Conservation (phyloP, 1,139 yeast species). For the Pneumocystis canis region DNA sequence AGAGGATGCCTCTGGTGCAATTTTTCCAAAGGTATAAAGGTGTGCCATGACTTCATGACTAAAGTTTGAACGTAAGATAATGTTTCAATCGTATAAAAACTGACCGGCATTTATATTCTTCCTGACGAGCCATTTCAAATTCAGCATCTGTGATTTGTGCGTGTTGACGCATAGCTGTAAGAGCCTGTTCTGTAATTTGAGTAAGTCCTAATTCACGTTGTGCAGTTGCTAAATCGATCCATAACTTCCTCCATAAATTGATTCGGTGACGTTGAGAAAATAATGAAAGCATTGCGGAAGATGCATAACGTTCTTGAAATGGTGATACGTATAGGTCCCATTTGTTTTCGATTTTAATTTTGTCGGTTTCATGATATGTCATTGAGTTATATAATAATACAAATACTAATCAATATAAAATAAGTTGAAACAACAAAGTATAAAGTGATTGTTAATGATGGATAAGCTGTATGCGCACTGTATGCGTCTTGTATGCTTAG, state of each 20-base stretch:
- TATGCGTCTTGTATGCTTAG: too few relatives aligned
- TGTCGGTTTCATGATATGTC: too few relatives aligned
- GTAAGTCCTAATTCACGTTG: conserved; percentile 79
- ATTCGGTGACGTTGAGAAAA: conserved; percentile 88
- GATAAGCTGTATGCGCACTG: too few relatives aligned
- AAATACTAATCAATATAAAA: too few relatives aligned
- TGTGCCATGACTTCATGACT: conserved; percentile 99
- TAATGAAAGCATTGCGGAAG: conserved; percentile 23
- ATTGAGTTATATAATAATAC: too few relatives aligned
- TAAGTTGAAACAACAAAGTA: too few relatives aligned
- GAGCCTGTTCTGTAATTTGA: conserved; percentile 83
- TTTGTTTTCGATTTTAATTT: too few relatives aligned
- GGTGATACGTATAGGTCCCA: not conserved
- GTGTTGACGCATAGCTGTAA: conserved; percentile 66
- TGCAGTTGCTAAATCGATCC: conserved; percentile 93
- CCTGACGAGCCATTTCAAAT: conserved; percentile 71
- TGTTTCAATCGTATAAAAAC: not conserved
- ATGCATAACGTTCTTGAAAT: not conserved
- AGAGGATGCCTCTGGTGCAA: conserved; percentile 93
- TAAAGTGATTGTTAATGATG: too few relatives aligned
- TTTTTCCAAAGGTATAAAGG: conserved; percentile 84
- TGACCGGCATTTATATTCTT: conserved; percentile 59
- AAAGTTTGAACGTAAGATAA: not conserved
- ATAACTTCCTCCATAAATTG: conserved; percentile 95
- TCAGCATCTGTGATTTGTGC: conserved; percentile 85